Evolutionary conservation across 225 moss, liverwort and hornwort genomes (phyloP), one percentile per base, ranked within the genome.

Genomic region (Antitrichia curtipendula): DNA sequence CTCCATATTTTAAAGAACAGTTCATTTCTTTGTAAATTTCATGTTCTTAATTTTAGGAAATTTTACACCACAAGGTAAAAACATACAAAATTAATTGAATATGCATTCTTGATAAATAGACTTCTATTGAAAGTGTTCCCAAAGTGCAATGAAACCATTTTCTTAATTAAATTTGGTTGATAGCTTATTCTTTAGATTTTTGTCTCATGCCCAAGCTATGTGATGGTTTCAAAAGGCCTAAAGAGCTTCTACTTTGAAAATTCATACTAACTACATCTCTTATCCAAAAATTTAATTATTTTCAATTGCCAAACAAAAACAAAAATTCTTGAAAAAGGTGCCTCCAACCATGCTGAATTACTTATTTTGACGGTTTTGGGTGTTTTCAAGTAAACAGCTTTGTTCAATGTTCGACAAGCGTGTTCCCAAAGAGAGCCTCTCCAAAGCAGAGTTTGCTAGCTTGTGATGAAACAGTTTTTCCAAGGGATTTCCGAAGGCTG

Each of bases 41-140:
- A 3, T 24, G 1, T 34, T 23, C 2, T 13, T 0, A 21, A 1
- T 3, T 52, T 8, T 36, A 0, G 4, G 0, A 3, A 43, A 1
- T 9, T 31, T 73, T 73, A 47, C 19, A 31, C 4, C 2, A 19
- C 19, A 11, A 47, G 5, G 9, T 43, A 1, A 43, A 43, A 43
- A 1, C 2, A 9, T 1, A 3, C 6, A 16, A 28, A 71, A 1
- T 6, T 5, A 1, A 16, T 43, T 0, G 0, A 28, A 1, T 16
- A 28, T 0, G 2, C 6, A 16, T 9, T 71, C 16, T 6, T 27
- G 0, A 16, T 43, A 10, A 27, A 0, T 72, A 45, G 10, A 11
- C 10, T 45, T 72, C 10, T 28, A 6, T 45, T 6, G 10, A 29
- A 72, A 45, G 3, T 16, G 5, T 28, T 0, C 2, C 9, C 3